Conservation (phyloP, 1,284 basidiomycete genomes). For the Ganoderma sp. region DNA sequence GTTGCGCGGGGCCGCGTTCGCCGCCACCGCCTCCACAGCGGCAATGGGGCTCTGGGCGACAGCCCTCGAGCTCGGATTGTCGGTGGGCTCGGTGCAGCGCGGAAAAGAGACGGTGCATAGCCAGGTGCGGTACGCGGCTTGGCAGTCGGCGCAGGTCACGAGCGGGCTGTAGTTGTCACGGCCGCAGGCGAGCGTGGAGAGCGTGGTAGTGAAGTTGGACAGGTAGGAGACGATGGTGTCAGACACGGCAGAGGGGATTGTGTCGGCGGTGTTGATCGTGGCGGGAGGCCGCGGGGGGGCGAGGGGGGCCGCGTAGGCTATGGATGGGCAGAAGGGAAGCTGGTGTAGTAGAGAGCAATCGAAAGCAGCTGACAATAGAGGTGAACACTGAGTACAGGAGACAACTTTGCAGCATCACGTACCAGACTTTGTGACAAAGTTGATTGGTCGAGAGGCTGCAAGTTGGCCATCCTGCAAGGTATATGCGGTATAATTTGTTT, state of each 20-base stretch:
- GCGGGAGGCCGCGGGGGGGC: conserved; percentile 50
- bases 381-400: conserved; percentile 1
- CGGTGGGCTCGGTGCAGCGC: conserved; percentile 63
- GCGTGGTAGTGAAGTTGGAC: conserved; percentile 74
- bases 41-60: conserved; percentile 41
- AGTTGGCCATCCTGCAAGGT: conserved; percentile 54
- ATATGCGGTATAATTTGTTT: conserved; percentile 76
- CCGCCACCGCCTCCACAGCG: conserved; percentile 48
- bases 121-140: conserved; percentile 78
- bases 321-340: conserved; percentile 75
- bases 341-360: conserved; percentile 74
- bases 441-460: conserved; percentile 65
- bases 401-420: conserved; percentile 33
- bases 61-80: conserved; percentile 21
- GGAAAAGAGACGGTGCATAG: conserved; percentile 77
- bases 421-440: conserved; percentile 75
- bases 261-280: conserved; percentile 54
- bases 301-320: conserved; percentile 75
- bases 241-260: conserved; percentile 57
- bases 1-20: conserved; percentile 50
- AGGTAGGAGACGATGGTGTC: conserved; percentile 62
- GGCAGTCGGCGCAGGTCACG: conserved; percentile 79
- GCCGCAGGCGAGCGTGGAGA: conserved; percentile 79
- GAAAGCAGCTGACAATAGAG: conserved; percentile 58
- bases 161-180: conserved; percentile 82